Base-by-base conservation (phyloP, 257 asterid species). In the Buddleja alternifolia region DNA sequence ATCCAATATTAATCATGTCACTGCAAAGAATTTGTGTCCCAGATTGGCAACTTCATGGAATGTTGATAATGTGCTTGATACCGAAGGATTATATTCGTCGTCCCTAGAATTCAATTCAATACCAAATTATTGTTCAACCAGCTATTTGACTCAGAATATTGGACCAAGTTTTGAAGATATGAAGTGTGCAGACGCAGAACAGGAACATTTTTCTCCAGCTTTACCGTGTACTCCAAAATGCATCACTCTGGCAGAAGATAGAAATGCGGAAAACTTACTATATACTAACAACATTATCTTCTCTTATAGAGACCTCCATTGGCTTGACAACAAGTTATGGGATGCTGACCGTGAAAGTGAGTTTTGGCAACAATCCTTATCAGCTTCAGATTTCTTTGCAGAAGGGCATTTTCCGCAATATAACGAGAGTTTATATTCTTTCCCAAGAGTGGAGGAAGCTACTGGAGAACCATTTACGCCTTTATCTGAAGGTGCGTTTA, bases 371-470 rank as follows among this genome's bases (percentile, higher is more conserved):
- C 80, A 82, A 37, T 65, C 65, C 78, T 77, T 70, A 46, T 20
- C 82, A 59, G 63, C 75, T 53, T 55, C 56, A 58, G 82, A 73
- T 65, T 72, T 66, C 61, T 73, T 60, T 5, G 63, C 61, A 23
- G 84, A 54, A 54, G 75, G 75, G 72, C 79, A 63, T 58, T 74
- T 72, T 66, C 91, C 90, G 69, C 63, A 21, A 55, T 73, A 23
- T 21, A 67, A 71, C 59, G 72, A 65, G 44, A 67, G 62, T 20
- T 37, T 77, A 36, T 44, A 3, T 69, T 70, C 77, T 59, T 21
- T 50, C 45, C 44, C 77, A 8, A 25, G 39, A 11, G 61, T 64
- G 54, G 71, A 77, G 75, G 75, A 71, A 53, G 64, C 75, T 63
- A 55, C 53, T n/a, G 66, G 65, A 48, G 74, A 75, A 47, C 21